Conservation (phyloP, 768 basidiomycete genomes). For the Inosperma sp. region DNA sequence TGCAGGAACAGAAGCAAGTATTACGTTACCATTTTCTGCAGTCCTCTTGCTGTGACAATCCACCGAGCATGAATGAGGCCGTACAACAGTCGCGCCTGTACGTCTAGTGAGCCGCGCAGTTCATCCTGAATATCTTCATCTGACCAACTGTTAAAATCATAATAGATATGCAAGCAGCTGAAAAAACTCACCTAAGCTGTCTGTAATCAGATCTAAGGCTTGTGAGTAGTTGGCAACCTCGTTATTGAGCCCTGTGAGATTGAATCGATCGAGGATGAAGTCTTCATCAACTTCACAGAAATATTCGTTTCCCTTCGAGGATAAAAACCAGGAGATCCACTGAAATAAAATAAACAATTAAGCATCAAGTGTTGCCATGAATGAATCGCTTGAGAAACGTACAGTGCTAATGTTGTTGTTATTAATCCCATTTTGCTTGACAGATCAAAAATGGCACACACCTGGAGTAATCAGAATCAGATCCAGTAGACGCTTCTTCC, state of each 20-base stretch:
- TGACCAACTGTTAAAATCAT: constrained; percentile 22
- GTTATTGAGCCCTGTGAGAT: constrained; percentile 93
- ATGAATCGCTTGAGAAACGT: constrained; percentile 12
- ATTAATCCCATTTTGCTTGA: constrained; percentile 2
- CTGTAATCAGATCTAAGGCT: constrained; percentile 93
- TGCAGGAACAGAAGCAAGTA: not conserved
- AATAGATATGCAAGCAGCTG: not conserved
- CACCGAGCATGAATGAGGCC: constrained; percentile 96
- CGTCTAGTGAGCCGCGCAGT: constrained; percentile 84
- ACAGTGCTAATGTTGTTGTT: constrained; percentile 33
- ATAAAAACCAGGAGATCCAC: constrained; percentile 99
- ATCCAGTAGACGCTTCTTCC: constrained; percentile 87
- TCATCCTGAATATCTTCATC: constrained; percentile 97
- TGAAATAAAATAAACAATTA: constrained; percentile 24
- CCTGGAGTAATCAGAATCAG: constrained; percentile 96
- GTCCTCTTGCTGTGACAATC: constrained; percentile 91
- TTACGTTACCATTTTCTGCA: constrained; percentile 85
- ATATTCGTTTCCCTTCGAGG: constrained; percentile 98
- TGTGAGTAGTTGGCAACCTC: constrained; percentile 94
- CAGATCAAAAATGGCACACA: constrained; percentile 33
- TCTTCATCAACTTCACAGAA: constrained; percentile 99
- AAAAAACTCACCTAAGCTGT: constrained; percentile 71
- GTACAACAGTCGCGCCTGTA: constrained; percentile 89
- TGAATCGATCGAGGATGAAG: constrained; percentile 97
- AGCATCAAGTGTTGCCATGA: not conserved